These are phyloP conservation scores for Wallacemonas sp. DNA, from an alignment of 208 protist species.

Conservation along the genomic window DNA sequence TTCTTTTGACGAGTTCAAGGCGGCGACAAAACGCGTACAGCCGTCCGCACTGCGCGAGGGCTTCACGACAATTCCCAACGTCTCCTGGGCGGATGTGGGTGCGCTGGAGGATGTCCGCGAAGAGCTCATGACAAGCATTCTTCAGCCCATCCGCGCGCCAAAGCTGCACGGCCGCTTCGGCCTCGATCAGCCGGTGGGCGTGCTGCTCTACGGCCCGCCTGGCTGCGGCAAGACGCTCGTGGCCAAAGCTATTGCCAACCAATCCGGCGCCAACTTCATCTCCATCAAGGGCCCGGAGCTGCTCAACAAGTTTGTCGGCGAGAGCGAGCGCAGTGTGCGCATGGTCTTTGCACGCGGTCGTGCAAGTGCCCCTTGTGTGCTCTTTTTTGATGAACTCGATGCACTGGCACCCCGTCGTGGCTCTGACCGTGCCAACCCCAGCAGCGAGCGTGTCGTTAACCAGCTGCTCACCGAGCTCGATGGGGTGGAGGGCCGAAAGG, in stretches of 20 bases:
- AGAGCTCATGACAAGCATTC: constrained; percentile 91
- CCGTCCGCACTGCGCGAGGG: constrained; percentile 97
- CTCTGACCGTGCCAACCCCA: constrained; percentile 84
- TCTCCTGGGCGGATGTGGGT: constrained; percentile 97
- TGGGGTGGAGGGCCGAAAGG: constrained; percentile 94
- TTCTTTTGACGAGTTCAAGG: constrained; percentile 77
- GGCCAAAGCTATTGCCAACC: constrained; percentile 95
- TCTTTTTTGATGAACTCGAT: constrained; percentile 99
- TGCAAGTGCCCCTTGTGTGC: constrained; percentile 95
- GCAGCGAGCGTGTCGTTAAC: constrained; percentile 98
- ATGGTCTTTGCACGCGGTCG: constrained; percentile 95
- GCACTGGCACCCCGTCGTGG: constrained; percentile 94
- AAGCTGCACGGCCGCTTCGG: constrained; percentile 91
- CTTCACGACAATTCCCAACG: constrained; percentile 96
- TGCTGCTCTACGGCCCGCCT: constrained; percentile 98
- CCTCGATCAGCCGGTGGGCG: constrained; percentile 88
- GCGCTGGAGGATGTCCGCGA: constrained; percentile 93
- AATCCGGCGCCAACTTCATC: constrained; percentile 98
- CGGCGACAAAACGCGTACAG: constrained; percentile 96
- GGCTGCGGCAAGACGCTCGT: constrained; percentile 98
- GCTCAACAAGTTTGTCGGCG: constrained; percentile 99
- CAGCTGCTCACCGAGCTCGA: constrained; percentile 99
- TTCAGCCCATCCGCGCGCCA: constrained; percentile 91
- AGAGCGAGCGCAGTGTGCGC: constrained; percentile 98
- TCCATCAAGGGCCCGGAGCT: constrained; percentile 98